Evolutionary conservation across 108 stramenopile species (phyloP).

Genomic region (Nannochloropsis salina): DNA sequence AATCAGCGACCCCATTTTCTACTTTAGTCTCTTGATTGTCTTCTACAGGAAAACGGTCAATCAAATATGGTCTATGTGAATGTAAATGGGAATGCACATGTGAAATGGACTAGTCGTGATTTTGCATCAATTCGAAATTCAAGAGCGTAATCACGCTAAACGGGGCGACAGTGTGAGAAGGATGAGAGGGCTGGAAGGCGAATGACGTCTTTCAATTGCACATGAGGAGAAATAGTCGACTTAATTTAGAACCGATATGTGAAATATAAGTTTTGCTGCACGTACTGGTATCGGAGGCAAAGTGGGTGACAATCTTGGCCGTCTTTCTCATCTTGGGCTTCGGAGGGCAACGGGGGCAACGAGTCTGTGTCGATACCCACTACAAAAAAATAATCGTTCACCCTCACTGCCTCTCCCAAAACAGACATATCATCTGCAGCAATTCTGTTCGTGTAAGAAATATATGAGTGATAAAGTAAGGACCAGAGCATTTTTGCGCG

Average conservation of each 20-base stretch:
- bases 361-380: conserved; percentile 14
- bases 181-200: too few relatives aligned
- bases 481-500: too few relatives aligned
- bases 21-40: neutral
- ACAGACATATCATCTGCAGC: neutral
- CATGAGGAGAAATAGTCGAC: too few relatives aligned
- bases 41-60: neutral
- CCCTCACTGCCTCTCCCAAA: neutral
- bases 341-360: neutral
- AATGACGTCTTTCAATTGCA: too few relatives aligned
- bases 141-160: too few relatives aligned
- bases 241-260: neutral
- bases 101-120: neutral
- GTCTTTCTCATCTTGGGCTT: neutral
- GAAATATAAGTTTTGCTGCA: neutral
- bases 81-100: neutral
- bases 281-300: conserved; percentile 8
- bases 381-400: neutral
- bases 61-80: neutral
- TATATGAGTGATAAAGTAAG: too few relatives aligned
- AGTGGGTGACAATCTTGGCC: neutral
- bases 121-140: neutral
- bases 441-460: neutral
- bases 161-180: too few relatives aligned
- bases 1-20: conserved; percentile 13